Percentiles rank a stretch among this genome's conserved stretches.
Conservation (phyloP, 108 stramenopile species). For the Cyclotella atomus region DNA sequence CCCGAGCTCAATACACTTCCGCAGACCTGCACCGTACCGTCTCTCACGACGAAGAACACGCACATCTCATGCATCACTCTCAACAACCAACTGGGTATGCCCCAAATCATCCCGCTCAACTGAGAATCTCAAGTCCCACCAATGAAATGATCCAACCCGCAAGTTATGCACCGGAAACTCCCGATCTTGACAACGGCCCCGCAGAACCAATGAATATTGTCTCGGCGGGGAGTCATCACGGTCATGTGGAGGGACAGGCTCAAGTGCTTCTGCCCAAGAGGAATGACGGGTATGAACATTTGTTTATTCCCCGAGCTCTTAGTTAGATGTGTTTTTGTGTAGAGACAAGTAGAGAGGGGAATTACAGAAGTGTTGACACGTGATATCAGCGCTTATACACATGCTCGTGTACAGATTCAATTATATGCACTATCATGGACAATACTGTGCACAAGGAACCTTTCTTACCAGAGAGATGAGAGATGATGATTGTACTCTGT, state of each 20-base stretch:
- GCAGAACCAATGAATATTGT: slow-evolving; percentile 19
- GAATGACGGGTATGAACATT: slow-evolving; percentile 30
- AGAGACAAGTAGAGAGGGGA: no score
- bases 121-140: background rate
- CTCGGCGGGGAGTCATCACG: background rate
- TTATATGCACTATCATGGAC: no score
- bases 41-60: slow-evolving; percentile 22
- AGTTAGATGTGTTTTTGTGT: slow-evolving; percentile 12
- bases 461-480: no score
- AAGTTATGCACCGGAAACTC: slow-evolving; percentile 19
- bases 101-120: background rate
- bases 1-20: background rate
- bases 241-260: background rate
- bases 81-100: no score
- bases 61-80: background rate
- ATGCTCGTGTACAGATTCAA: no score
- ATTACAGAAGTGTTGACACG: no score
- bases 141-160: background rate
- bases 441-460: no score
- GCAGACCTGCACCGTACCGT: slow-evolving; percentile 16
- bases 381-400: no score
- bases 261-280: slow-evolving; percentile 35
- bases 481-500: no score
- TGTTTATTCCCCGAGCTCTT: slow-evolving; percentile 45
- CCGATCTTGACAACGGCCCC: slow-evolving; percentile 5